phyloP scores from a whole-genome alignment of 108 stramenopile genomes.

The Tribonema minus region DNA sequence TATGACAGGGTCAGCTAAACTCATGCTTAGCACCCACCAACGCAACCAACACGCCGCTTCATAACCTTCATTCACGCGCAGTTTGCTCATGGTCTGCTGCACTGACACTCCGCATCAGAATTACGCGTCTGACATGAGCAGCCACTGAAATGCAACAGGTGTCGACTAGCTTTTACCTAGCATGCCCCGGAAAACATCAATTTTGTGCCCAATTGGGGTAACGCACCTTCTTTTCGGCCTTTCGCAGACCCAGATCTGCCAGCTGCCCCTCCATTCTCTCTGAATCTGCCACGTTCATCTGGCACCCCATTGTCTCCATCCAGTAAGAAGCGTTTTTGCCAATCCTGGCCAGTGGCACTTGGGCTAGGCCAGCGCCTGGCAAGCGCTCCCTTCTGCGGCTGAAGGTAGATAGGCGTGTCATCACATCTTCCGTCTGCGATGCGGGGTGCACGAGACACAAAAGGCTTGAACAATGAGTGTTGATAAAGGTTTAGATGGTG shows the following conservation, averaged over 20 bases:
- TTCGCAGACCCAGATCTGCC: conserved; percentile 63
- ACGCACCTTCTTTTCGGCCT: neutral
- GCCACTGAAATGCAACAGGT: no score
- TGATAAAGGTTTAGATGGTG: no score
- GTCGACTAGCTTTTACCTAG: no score
- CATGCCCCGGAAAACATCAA: no score
- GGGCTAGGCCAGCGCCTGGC: neutral
- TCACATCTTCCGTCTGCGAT: neutral
- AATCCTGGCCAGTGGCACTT: neutral
- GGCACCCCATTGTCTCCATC: conserved; percentile 82
- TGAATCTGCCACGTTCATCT: conserved; percentile 95
- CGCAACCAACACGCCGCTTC: no score
- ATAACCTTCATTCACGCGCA: no score
- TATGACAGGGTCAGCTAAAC: no score
- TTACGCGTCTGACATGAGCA: no score
- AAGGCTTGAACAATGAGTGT: neutral
- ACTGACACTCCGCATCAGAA: no score
- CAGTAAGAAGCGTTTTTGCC: conserved; percentile 5
- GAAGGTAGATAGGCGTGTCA: neutral
- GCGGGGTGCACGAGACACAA: neutral
- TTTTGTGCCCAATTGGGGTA: no score
- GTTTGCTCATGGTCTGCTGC: no score
- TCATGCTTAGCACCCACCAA: no score
- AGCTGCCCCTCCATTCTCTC: conserved; percentile 93
- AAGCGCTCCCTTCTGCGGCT: neutral